These are phyloP conservation scores for Psilocybe cubensis DNA, from an alignment of 768 basidiomycete genomes.

Conservation along the genomic window DNA sequence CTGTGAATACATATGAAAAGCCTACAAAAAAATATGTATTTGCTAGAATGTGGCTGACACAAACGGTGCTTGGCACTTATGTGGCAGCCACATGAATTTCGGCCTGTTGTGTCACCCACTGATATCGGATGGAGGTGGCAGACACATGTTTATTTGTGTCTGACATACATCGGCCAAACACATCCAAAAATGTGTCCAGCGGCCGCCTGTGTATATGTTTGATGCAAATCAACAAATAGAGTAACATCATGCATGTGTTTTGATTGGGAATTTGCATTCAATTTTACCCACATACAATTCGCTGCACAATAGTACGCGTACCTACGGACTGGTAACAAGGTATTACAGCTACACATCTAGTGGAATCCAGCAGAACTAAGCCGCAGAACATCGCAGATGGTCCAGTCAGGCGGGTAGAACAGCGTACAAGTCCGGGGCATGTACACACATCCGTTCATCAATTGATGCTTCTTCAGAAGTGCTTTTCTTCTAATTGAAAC, in stretches of 20 bases:
- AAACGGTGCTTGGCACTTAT: too few species aligned
- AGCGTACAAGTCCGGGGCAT: constrained; percentile 5
- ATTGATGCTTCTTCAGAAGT: constrained; percentile 4
- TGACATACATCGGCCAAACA: too few species aligned
- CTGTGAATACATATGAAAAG: too few species aligned
- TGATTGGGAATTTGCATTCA: neutral
- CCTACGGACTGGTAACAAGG: neutral
- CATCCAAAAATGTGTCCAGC: too few species aligned
- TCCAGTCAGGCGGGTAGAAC: constrained; percentile 7
- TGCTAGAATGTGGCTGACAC: too few species aligned
- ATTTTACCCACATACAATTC: neutral
- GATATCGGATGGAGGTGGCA: too few species aligned
- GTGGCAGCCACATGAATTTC: too few species aligned
- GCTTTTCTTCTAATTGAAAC: constrained; percentile 6
- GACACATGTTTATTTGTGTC: too few species aligned
- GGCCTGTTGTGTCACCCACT: too few species aligned
- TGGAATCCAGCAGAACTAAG: neutral
- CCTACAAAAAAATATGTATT: too few species aligned
- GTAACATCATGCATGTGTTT: neutral
- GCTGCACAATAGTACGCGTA: neutral
- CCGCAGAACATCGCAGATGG: neutral
- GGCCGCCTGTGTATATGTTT: too few species aligned
- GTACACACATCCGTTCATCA: neutral
- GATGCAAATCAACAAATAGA: neutral
- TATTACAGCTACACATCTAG: neutral